These are phyloP conservation scores for Phytophthora meadii DNA, from an alignment of 352 stramenopile genomes.

Conservation along the genomic window DNA sequence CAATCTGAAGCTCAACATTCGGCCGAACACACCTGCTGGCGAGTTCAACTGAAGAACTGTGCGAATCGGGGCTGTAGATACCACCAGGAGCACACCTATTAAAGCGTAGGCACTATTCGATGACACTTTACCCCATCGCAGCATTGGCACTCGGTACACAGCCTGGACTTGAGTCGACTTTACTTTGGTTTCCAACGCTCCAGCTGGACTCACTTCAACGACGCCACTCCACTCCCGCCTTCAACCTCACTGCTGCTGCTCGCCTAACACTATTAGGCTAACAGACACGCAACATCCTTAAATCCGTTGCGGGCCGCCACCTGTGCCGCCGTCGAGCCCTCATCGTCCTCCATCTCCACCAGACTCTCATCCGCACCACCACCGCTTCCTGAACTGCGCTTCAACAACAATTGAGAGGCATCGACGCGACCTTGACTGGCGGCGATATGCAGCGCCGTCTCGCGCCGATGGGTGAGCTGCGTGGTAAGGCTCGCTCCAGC, in stretches of 20 bases:
- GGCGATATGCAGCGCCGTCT: conserved; percentile 51
- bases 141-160: too few species aligned
- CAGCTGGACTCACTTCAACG: conserved; percentile 7
- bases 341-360: conserved; percentile 27
- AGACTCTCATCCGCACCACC: conserved; percentile 6
- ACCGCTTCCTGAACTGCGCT: conserved; percentile 3
- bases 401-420: conserved; percentile 30
- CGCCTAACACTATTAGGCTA: not conserved
- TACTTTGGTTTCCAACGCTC: not conserved
- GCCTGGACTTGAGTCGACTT: not conserved
- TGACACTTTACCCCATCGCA: conserved; percentile 1
- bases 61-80: not conserved
- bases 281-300: conserved; percentile 34
- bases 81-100: not conserved
- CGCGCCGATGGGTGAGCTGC: conserved; percentile 31
- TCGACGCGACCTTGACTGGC: conserved; percentile 35
- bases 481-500: conserved; percentile 23
- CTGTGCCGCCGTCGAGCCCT: conserved; percentile 33
- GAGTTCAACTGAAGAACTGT: conserved; percentile 5
- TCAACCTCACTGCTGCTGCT: not conserved
- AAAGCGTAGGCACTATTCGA: too few species aligned
- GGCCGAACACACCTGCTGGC: not conserved
- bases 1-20: not conserved
- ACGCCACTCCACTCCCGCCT: not conserved
- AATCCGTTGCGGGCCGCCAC: conserved; percentile 32